Conservation (phyloP, 257 asterid species). For the Solanum gracilifrons region DNA sequence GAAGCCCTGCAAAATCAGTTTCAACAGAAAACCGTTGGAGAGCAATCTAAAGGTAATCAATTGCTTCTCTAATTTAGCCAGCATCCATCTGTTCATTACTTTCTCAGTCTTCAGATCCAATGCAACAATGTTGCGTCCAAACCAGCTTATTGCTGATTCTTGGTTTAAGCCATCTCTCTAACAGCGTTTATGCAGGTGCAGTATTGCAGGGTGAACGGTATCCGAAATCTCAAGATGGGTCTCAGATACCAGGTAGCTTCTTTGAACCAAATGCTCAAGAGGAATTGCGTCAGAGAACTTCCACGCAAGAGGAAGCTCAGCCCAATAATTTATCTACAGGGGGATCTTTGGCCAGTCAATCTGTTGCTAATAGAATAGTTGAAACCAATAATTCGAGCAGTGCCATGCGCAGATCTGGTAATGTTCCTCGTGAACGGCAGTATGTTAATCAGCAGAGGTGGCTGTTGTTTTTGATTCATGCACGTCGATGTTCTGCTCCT, state of each 20-base stretch:
- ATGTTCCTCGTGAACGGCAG: conserved; percentile 46
- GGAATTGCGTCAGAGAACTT: conserved; percentile 48
- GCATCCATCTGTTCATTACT: conserved; percentile 32
- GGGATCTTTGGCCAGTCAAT: conserved; percentile 46
- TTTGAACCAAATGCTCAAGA: conserved; percentile 35
- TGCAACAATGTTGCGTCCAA: conserved; percentile 45
- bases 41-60: conserved; percentile 45
- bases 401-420: conserved; percentile 25
- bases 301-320: conserved; percentile 56
- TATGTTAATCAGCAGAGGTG: conserved; percentile 65
- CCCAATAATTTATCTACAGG: conserved; percentile 57
- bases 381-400: conserved; percentile 32
- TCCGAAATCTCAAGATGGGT: conserved; percentile 49
- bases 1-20: conserved; percentile 49
- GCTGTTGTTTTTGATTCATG: conserved; percentile 84
- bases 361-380: conserved; percentile 35
- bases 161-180: conserved; percentile 41
- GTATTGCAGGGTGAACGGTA: conserved; percentile 42
- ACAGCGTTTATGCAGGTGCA: conserved; percentile 38
- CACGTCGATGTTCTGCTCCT: conserved; percentile 69
- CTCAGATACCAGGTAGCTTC: conserved; percentile 35
- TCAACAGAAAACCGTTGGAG: conserved; percentile 36
- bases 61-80: conserved; percentile 35
- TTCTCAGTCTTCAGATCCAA: conserved; percentile 45
- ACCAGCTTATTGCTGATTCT: conserved; percentile 36